A percentile compares a stretch with the other conserved stretches of the same genome.
These are phyloP conservation scores for Oligophagozyma castellii DNA, from an alignment of 1,139 yeast genomes.

Conservation along the genomic window DNA sequence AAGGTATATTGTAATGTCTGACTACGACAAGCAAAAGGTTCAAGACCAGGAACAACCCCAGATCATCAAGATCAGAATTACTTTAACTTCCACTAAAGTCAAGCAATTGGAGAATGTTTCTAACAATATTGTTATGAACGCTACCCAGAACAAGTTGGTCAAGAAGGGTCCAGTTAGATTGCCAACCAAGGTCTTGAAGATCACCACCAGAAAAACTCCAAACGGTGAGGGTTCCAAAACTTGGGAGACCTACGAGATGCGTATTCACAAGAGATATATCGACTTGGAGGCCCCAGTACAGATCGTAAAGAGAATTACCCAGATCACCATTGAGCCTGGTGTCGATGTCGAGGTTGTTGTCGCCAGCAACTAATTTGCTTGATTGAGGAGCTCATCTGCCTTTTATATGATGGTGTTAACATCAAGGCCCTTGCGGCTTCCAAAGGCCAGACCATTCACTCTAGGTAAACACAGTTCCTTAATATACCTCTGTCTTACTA, in stretches of 20 bases:
- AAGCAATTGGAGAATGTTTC: conserved; percentile 94
- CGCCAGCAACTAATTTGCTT: conserved; percentile 21
- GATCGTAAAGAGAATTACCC: conserved; percentile 90
- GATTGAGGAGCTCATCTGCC: background rate
- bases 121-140: conserved; percentile 79
- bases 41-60: conserved; percentile 72
- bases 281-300: conserved; percentile 97
- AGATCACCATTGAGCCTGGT: conserved; percentile 77
- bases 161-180: conserved; percentile 99
- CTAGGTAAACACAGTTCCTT: conserved; percentile 26
- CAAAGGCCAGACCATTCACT: too few species aligned
- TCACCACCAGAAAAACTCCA: conserved; percentile 99
- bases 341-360: conserved; percentile 46
- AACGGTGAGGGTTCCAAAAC: conserved; percentile 99
- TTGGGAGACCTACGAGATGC: conserved; percentile 99
- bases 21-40: conserved; percentile 72
- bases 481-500: conserved; percentile 27
- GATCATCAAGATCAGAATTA: conserved; percentile 97
- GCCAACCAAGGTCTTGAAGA: conserved; percentile 98
- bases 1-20: conserved; percentile 52
- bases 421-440: too few species aligned
- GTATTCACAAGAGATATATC: conserved; percentile 99
- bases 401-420: too few species aligned
- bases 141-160: conserved; percentile 66
- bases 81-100: conserved; percentile 98